A percentile compares a stretch with the other conserved stretches of the same genome.
phyloP scores from a whole-genome alignment of 768 basidiomycete species.

The Suillus ampliporus region DNA sequence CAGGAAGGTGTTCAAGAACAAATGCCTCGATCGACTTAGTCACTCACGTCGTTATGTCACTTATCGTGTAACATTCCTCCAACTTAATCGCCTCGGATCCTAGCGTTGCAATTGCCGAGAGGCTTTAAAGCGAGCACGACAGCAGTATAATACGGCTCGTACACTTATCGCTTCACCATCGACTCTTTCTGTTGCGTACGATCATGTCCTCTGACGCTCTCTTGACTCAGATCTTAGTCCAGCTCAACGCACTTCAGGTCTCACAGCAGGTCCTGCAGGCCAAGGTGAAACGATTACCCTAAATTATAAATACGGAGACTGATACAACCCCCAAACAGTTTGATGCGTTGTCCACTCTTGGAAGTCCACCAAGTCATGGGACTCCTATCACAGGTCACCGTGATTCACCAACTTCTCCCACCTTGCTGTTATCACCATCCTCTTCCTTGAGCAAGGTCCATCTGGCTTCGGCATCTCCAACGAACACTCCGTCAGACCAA shows the following conservation, averaged over 20 bases:
- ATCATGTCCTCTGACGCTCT: slow-evolving; percentile 55
- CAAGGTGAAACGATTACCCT: slow-evolving; percentile 55
- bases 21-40: not conserved
- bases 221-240: slow-evolving; percentile 73
- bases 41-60: no score
- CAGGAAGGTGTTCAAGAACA: not conserved
- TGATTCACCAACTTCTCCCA: slow-evolving; percentile 29
- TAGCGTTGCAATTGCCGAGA: not conserved
- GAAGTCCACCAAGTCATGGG: slow-evolving; percentile 32
- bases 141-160: slow-evolving; percentile 10
- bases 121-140: not conserved
- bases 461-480: slow-evolving; percentile 34
- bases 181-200: slow-evolving; percentile 9
- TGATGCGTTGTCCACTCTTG: slow-evolving; percentile 48
- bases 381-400: slow-evolving; percentile 33
- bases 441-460: slow-evolving; percentile 30
- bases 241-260: slow-evolving; percentile 72
- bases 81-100: slow-evolving; percentile 8
- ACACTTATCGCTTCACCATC: slow-evolving; percentile 15
- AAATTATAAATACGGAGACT: not conserved
- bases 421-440: slow-evolving; percentile 36
- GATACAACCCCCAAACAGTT: slow-evolving; percentile 45
- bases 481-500: slow-evolving; percentile 24
- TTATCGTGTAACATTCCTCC: not conserved
- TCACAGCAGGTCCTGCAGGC: slow-evolving; percentile 80